Conservation (phyloP, 148 eudicot species). For the Dianthus caryophyllus region DNA sequence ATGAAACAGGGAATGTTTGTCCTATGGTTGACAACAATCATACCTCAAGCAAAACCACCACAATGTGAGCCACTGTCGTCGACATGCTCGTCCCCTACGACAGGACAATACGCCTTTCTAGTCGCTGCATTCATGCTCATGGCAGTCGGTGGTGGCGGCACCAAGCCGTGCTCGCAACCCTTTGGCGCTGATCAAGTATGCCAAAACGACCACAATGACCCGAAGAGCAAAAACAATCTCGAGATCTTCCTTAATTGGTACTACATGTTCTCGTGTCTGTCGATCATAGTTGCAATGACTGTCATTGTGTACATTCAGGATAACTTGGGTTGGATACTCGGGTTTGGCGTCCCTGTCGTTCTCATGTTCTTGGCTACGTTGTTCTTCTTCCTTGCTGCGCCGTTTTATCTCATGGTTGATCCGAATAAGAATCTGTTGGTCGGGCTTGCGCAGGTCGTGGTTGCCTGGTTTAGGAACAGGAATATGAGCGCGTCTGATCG, state of each 20-base stretch:
- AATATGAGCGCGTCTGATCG: constrained; percentile 23
- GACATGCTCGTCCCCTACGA: constrained; percentile 45
- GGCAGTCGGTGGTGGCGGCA: constrained; percentile 82
- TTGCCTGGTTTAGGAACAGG: constrained; percentile 50
- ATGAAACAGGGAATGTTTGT: constrained; percentile 56
- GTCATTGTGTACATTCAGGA: constrained; percentile 77
- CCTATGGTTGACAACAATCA: constrained; percentile 72
- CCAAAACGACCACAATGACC: constrained; percentile 27
- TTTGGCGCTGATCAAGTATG: constrained; percentile 83
- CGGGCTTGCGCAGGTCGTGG: constrained; percentile 50
- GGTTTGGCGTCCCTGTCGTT: constrained; percentile 65
- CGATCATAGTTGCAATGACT: constrained; percentile 51
- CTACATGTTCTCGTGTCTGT: constrained; percentile 45
- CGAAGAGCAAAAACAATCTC: background rate
- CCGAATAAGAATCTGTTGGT: constrained; percentile 44
- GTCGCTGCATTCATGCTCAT: constrained; percentile 49
- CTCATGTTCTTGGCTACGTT: constrained; percentile 56
- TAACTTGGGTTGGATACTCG: constrained; percentile 60
- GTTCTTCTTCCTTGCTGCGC: constrained; percentile 50
- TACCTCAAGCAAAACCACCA: constrained; percentile 58
- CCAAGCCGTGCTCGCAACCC: constrained; percentile 69
- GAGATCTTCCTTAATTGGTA: constrained; percentile 76
- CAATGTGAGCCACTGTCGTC: constrained; percentile 37
- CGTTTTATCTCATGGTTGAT: constrained; percentile 45
- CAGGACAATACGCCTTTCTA: constrained; percentile 39